Percentiles rank a stretch among this genome's conserved stretches.
phyloP scores from a whole-genome alignment of 768 basidiomycete genomes.

The Lactarius psammicola region DNA sequence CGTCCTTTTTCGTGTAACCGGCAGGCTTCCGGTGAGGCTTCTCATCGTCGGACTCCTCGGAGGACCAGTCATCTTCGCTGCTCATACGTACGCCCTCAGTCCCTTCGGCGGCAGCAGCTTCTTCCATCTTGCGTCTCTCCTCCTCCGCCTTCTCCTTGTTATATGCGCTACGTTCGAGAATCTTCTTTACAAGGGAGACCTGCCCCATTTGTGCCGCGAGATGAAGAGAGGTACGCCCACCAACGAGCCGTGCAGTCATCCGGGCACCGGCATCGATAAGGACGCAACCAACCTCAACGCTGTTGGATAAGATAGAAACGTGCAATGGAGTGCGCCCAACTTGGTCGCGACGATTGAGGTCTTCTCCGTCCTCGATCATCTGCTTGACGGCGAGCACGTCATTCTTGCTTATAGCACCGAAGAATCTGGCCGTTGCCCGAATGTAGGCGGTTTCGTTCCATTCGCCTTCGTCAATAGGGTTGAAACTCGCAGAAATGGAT shows the following conservation, averaged over 20 bases:
- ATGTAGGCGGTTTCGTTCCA: slow-evolving; percentile 65
- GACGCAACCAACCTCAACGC: slow-evolving; percentile 46
- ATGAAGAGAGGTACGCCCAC: slow-evolving; percentile 56
- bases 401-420: slow-evolving; percentile 48
- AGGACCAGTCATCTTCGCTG: slow-evolving; percentile 30
- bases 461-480: slow-evolving; percentile 64
- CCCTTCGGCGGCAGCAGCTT: slow-evolving; percentile 12
- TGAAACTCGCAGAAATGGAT: slow-evolving; percentile 60
- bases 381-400: slow-evolving; percentile 43
- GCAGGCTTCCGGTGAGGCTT: slow-evolving; percentile 30
- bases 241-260: slow-evolving; percentile 55
- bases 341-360: slow-evolving; percentile 56
- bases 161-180: slow-evolving; percentile 48
- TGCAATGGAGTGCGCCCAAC: slow-evolving; percentile 63
- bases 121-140: slow-evolving; percentile 29
- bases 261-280: slow-evolving; percentile 56
- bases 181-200: slow-evolving; percentile 44
- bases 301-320: slow-evolving; percentile 50
- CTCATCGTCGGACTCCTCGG: slow-evolving; percentile 18
- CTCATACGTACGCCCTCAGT: slow-evolving; percentile 28
- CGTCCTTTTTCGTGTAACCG: slow-evolving; percentile 32
- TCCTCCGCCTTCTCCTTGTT: slow-evolving; percentile 34
- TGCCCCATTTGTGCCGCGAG: slow-evolving; percentile 53
- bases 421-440: slow-evolving; percentile 52
- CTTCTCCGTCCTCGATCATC: slow-evolving; percentile 44